Evolutionary conservation across 371 early-diverging fungal genomes (phyloP), one percentile per base, ranked within the genome.

Genomic region (Coemansia sp.): DNA sequence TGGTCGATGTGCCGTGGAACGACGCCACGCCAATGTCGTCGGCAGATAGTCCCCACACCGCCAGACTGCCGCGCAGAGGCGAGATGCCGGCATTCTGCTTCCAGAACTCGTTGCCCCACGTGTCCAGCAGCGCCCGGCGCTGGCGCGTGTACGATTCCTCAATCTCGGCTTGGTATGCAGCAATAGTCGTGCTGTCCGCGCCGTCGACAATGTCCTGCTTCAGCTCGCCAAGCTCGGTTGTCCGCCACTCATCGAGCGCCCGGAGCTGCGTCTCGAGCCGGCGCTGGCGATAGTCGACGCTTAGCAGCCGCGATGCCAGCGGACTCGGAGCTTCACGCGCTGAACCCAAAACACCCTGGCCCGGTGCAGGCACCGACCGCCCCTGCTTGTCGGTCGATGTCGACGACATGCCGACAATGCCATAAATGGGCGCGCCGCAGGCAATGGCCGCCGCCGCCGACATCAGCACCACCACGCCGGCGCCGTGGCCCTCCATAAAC

Each of bases 381-480:
- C 95, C 95, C 82, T 94, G 92, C 86, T 97, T 97, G 77, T 97
- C 97, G 43, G 94, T 90, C 29, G 97, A 94, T 55, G 95, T 95
- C 81, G 89, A 92, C 58, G 93, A 90, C 57, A 90, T 81, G 46
- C 90, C 95, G 67, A 97, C 82, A 67, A 97, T 90, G 81, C 90
- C 95, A 54, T 94, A 94, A 63, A 97, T 91, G 7, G 97, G 96
- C 12, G 91, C 90, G 70, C 96, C 97, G 85, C 94, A 94, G 77
- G 94, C 86, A 63, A 97, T 82, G n/a, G 97, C 97, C 46, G 92
- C 82, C 40, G 86, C 80, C 42, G 94, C 95, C 36, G 90, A 87
- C 95, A 95, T 97, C 62, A 97, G 80, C 58, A 94, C 89, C 62
- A 89, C 91, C 62, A 92, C 90, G 69, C 92, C 95, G 58, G 94